Evolutionary conservation across 106 monocot species (phyloP), one percentile per base, ranked within the genome.

Genomic region (Dioscorea zingiberensis): DNA sequence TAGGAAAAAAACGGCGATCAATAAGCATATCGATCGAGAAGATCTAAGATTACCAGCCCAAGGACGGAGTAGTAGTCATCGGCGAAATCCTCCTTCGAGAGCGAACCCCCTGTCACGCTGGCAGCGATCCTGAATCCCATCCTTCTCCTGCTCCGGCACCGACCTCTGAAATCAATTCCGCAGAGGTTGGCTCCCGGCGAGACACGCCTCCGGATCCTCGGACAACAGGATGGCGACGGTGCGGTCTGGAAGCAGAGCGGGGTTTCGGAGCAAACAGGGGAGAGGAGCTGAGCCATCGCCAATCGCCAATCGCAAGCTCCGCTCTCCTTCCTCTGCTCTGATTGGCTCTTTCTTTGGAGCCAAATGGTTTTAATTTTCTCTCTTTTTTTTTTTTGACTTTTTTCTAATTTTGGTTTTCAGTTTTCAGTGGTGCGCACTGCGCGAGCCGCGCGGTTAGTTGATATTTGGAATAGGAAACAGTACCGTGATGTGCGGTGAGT

Each of bases 11-110:
- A 54, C 21, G n/a, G n/a, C 53, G 16, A 54, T 54, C 3, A 54
- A 21, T 22, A 4, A 8, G 54, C 38, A 38, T 8, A 38, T 38
- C 27, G 15, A 19, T 18, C 5, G 10, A 65, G 9, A 19, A 7
- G 55, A 13, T 21, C 30, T 22, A 7, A 8, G 46, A 18, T 70
- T 80, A 90, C 90, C 80, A 90, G 77, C 23, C 90, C 90, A 59
- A 90, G 73, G 54, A 86, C 85, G 1, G 85, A 53, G 49, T 90
- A 90, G 62, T 86, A 90, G 46, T 90, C 90, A 54, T 86, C 90
- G 4, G 76, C 89, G 17, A 82, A 38, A 24, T 67, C 82, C 13
- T 77, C 74, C 18, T 19, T 2, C 21, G 78, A 74, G 24, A 55
- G 15, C 1, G 67, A 55, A 2, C 48, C 63, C 23, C 57, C 71